Evolutionary conservation across 805 yeast species (phyloP), one percentile per base, ranked within the genome.

Genomic region (Starmerella etchellsii): DNA sequence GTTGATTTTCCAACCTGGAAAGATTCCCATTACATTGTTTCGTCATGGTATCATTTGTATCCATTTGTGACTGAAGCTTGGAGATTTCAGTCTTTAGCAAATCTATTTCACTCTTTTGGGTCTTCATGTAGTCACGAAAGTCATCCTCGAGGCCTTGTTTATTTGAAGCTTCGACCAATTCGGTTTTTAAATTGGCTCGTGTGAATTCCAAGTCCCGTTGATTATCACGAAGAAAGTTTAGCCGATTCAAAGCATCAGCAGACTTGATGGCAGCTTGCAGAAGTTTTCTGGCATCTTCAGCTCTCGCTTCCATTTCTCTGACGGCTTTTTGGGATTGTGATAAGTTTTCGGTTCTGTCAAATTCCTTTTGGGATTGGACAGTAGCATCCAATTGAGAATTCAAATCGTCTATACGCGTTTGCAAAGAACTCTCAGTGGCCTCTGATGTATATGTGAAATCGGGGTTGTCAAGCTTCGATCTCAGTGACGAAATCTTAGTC

Each of bases 211-310:
- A 9, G 6, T 30, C 32, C 18, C 13, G 15, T 6, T 15, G 21
- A 13, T 20, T 11, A 16, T 16, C 54, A 3, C 37, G 35, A n/a
- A 44, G 43, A 18, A 39, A 47, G 11, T 31, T 23, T 4, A 47
- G 36, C 13, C 44, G 21, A 4, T 50, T 40, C 22, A 40, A 44
- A 3, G 44, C 42, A 6, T 38, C 32, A 15, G 45, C 37, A 9
- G 37, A 38, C 5, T 37, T 39, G 13, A 51, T 47, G 4, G 52
- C 50, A 13, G 37, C 31, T 28, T 45, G 48, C 20, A 45, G 22
- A 5, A 19, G 27, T 4, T 22, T 6, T 16, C 49, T 34, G 2
- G 42, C 39, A 2, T 32, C 29, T 6, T 31, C 43, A 11, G 32
- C 41, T 15, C 2, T 11, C 2, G 8, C 16, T n/a, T 47, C 46